Conservation (phyloP, 1,284 basidiomycete genomes). For the Ustilago tritici region DNA sequence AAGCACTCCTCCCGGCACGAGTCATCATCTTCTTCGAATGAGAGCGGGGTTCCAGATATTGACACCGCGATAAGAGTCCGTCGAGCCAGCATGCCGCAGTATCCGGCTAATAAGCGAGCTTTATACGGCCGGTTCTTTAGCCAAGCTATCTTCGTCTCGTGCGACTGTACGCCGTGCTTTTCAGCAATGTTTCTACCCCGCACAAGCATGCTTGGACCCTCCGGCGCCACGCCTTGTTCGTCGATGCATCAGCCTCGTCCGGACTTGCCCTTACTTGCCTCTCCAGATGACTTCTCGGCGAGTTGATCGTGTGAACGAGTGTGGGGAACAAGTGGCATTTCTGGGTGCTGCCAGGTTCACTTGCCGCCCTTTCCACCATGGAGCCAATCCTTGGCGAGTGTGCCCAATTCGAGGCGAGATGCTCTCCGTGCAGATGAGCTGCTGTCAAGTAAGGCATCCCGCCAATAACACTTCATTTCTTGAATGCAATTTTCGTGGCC, state of each 20-base stretch:
- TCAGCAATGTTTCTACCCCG: neutral
- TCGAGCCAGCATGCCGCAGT: conserved; percentile 14
- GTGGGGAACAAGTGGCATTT: neutral
- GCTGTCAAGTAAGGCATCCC: neutral
- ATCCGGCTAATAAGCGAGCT: conserved; percentile 2
- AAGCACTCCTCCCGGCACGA: neutral
- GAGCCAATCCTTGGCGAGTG: neutral
- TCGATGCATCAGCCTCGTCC: too few species aligned
- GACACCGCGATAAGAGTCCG: neutral
- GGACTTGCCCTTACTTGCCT: neutral
- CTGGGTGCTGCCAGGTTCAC: neutral
- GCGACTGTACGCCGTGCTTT: neutral
- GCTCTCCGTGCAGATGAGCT: neutral
- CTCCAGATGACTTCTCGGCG: neutral
- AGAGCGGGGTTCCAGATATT: neutral
- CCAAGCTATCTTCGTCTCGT: neutral
- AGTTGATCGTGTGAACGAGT: neutral
- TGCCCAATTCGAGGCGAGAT: neutral
- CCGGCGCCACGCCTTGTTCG: conserved; percentile 19
- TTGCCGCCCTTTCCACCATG: conserved; percentile 6
- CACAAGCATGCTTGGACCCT: conserved; percentile 11
- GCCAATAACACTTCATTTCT: neutral
- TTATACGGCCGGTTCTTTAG: conserved; percentile 18
- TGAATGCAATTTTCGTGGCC: neutral
- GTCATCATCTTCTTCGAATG: too few species aligned